Base-by-base conservation (phyloP, 805 yeast species). In the Schizosaccharomyces lindneri region DNA sequence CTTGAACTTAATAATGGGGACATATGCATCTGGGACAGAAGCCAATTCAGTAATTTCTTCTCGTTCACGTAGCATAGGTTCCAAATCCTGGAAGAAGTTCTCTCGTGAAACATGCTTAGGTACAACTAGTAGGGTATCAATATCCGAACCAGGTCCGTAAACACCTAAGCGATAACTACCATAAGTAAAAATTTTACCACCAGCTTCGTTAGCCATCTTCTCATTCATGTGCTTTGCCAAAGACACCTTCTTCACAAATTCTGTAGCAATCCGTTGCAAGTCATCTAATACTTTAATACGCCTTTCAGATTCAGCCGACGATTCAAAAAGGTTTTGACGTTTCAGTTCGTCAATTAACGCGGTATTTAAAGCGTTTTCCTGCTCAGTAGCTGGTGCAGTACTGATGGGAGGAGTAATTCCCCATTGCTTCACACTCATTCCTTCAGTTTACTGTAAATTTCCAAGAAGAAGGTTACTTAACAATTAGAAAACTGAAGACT, bases 81-180 rank as follows among this genome's bases (percentile, higher is more conserved):
- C 85, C 73, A 93, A 88, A 0, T 86, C 88, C 1, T 78, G 80
- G 69, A 93, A 93, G 70, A 90, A 93, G 71, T 89, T 93, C 31
- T 85, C 93, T 65, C 96, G 78, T 0, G 85, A 77, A 15, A 93
- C 95, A 71, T 93, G 97, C 67, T 90, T 93, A 1, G 98, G 98
- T 19, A 87, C 97, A 32, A 90, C 97, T n/a, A 93, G 86, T 59
- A 93, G 74, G 0, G 97, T 86, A 75, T 93, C 98, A 64, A 93
- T 90, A 83, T 93, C 98, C 0, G 95, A 85, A 0, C 98, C 97
- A 0, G 97, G 97, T 0, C 97, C 97, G 73, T 89, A 87, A 15
- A 93, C 98, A 3, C 98, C 98, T 55, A 93, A 73, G 65, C 96
- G 77, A 68, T 89, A 93, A 1, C 97, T 88, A 0, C 98, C 98